phyloP scores from a whole-genome alignment of 257 asterid genomes.

The Capsicum baccatum region DNA sequence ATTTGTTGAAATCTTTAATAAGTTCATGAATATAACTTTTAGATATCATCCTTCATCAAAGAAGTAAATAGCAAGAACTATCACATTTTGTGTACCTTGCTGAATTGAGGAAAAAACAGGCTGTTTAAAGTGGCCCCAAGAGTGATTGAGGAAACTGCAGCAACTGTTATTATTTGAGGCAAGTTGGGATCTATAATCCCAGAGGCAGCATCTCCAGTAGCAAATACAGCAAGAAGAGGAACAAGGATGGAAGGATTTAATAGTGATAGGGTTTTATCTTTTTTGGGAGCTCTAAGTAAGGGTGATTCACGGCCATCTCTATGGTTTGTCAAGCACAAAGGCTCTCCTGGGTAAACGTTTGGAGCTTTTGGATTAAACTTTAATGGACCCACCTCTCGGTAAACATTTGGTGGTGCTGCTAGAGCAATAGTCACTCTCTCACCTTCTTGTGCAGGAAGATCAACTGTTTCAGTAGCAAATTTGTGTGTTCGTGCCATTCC shows the following conservation, averaged over 20 bases:
- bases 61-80: background rate
- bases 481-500: slow-evolving; percentile 90
- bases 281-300: slow-evolving; percentile 77
- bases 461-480: slow-evolving; percentile 96
- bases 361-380: slow-evolving; percentile 81
- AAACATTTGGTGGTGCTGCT: slow-evolving; percentile 78
- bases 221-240: slow-evolving; percentile 70
- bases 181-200: slow-evolving; percentile 85
- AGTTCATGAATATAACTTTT: background rate
- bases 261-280: slow-evolving; percentile 55
- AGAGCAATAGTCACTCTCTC: slow-evolving; percentile 89
- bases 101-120: slow-evolving; percentile 69
- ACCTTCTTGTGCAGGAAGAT: slow-evolving; percentile 93
- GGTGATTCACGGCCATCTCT: slow-evolving; percentile 84
- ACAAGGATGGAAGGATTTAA: slow-evolving; percentile 69
- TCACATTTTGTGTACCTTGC: slow-evolving; percentile 50
- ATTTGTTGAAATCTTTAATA: slow-evolving; percentile 2
- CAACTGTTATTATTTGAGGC: slow-evolving; percentile 77
- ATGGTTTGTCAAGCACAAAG: slow-evolving; percentile 88
- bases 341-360: slow-evolving; percentile 87
- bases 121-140: slow-evolving; percentile 71
- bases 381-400: slow-evolving; percentile 77
- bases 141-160: slow-evolving; percentile 73
- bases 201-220: slow-evolving; percentile 91
- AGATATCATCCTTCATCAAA: background rate